Evolutionary conservation across 164 flowering plant genomes (phyloP).

Genomic region (Saururus chinensis): DNA sequence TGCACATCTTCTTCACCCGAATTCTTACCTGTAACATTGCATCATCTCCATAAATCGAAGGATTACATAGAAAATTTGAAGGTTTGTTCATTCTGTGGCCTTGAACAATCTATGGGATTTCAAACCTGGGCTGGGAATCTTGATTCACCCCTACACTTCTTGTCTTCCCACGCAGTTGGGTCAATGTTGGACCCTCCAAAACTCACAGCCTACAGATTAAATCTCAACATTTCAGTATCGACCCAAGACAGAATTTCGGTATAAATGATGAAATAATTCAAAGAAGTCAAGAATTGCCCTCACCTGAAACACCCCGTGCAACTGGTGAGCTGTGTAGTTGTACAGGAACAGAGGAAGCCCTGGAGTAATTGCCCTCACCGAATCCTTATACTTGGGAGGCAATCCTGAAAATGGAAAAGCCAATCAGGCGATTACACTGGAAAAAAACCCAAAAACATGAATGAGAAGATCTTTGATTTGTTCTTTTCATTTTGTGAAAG

Average conservation of each 20-base stretch:
- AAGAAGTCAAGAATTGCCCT: not conserved
- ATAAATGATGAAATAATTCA: not conserved
- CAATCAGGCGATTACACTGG: too few relatives aligned
- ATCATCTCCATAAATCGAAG: not conserved
- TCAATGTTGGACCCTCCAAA: slow-evolving; percentile 34
- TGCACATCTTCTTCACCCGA: slow-evolving; percentile 54
- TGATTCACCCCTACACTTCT: slow-evolving; percentile 27
- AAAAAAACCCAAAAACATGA: too few relatives aligned
- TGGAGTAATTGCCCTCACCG: slow-evolving; percentile 30
- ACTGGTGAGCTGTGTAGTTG: slow-evolving; percentile 90
- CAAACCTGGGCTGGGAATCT: slow-evolving; percentile 21
- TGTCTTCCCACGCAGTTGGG: slow-evolving; percentile 42
- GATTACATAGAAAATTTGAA: not conserved
- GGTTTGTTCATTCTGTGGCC: too few relatives aligned
- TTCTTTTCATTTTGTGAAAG: too few relatives aligned
- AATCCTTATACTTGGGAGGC: slow-evolving; percentile 10
- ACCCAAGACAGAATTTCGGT: not conserved
- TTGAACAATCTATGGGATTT: not conserved
- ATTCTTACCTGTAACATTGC: slow-evolving; percentile 41
- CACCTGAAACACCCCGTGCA: slow-evolving; percentile 96
- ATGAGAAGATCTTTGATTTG: too few relatives aligned
- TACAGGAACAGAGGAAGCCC: slow-evolving; percentile 56
- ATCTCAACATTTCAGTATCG: not conserved
- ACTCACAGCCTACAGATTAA: slow-evolving; percentile 44
- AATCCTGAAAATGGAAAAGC: not conserved